Percentiles rank a stretch among this genome's conserved stretches.
Conservation (phyloP, 1,139 yeast species). For the Barnettozyma hawaiiensis region DNA sequence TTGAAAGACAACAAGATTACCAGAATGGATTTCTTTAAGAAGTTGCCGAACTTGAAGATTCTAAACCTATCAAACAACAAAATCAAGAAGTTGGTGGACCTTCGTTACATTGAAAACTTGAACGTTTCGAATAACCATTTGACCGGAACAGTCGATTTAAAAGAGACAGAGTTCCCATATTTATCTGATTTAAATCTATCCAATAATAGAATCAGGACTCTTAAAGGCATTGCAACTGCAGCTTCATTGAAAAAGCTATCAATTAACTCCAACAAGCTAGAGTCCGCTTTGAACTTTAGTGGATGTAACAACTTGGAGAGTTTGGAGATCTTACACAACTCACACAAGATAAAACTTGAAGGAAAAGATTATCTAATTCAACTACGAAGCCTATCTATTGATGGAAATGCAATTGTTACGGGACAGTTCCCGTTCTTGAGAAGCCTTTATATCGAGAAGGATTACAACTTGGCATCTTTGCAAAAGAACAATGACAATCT, state of each 20-base stretch:
- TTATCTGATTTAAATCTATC: constrained; percentile 14
- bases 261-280: constrained; percentile 9
- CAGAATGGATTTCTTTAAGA: constrained; percentile 14
- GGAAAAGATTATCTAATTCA: neutral
- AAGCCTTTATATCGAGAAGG: constrained; percentile 7
- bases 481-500: neutral
- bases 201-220: constrained; percentile 12
- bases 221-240: constrained; percentile 8
- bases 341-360: neutral
- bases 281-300: constrained; percentile 1
- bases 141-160: constrained; percentile 13
- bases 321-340: constrained; percentile 5
- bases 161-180: constrained; percentile 7
- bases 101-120: constrained; percentile 17
- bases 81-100: constrained; percentile 12
- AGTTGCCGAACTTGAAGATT: constrained; percentile 15
- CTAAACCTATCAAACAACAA: constrained; percentile 18
- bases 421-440: constrained; percentile 14
- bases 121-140: constrained; percentile 19
- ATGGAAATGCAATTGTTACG: constrained; percentile 5
- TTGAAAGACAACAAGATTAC: constrained; percentile 19
- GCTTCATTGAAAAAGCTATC: constrained; percentile 9
- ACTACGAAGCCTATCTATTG: constrained; percentile 10
- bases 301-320: neutral
- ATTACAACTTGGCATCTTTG: constrained; percentile 1